Conservation (phyloP, 257 asterid genomes). For the Plantago elongata region DNA sequence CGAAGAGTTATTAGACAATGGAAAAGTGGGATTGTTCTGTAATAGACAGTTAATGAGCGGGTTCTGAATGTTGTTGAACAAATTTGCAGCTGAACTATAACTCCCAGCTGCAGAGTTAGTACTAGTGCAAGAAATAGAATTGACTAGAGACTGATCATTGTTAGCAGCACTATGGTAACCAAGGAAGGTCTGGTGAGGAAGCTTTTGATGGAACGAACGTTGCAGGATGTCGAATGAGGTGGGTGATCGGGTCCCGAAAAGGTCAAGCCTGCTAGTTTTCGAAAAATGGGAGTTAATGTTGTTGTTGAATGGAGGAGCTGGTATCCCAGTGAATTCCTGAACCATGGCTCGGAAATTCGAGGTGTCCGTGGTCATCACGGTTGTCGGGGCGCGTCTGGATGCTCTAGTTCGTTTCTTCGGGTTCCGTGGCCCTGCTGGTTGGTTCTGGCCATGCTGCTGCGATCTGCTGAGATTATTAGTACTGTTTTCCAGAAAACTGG, state of each 20-base stretch:
- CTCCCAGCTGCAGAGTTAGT: too few species aligned
- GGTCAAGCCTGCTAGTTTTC: slow-evolving; percentile 42
- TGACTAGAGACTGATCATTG: too few species aligned
- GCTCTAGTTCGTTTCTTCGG: slow-evolving; percentile 80
- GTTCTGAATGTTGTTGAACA: too few species aligned
- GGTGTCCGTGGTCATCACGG: slow-evolving; percentile 77
- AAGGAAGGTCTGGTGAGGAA: too few species aligned
- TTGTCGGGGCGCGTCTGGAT: slow-evolving; percentile 87
- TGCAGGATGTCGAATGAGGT: too few species aligned
- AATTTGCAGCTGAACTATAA: too few species aligned
- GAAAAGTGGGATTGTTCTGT: slow-evolving; percentile 17
- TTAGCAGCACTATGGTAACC: too few species aligned
- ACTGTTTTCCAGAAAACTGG: slow-evolving; percentile 8
- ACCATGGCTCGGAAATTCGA: slow-evolving; percentile 91
- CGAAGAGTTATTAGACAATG: slow-evolving; percentile 13
- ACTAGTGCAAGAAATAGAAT: too few species aligned
- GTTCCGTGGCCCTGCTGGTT: slow-evolving; percentile 36
- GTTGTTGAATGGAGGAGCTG: slow-evolving; percentile 55
- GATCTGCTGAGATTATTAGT: background rate
- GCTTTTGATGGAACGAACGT: too few species aligned
- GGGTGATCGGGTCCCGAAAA: slow-evolving; percentile 23
- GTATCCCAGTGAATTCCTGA: slow-evolving; percentile 86
- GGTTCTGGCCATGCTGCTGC: slow-evolving; percentile 18
- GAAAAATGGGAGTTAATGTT: slow-evolving; percentile 30
- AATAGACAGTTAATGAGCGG: too few species aligned